Base-by-base conservation (phyloP, 2,329 filamentous ascomycete genomes). In the Cordyceps pruinosa region DNA sequence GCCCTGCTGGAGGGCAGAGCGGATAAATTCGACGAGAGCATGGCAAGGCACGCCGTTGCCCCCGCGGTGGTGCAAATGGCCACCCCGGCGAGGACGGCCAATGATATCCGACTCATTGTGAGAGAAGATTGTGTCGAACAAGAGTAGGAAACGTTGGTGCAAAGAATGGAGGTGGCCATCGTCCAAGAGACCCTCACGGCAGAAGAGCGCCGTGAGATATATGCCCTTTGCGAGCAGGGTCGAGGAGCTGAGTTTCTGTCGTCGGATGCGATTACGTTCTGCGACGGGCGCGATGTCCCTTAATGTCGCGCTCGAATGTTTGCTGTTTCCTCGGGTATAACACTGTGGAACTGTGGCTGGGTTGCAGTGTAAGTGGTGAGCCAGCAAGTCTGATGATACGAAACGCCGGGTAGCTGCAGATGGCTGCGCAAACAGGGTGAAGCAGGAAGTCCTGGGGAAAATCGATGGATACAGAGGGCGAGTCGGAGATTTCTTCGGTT, bases 351-450 rank as follows among this genome's bases (percentile, higher is more conserved):
- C 42, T 49, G 37, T 7, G 7, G 34, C 35, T 48, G 54, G 26
- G 48, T 49, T 23, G 26, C 42, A 9, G 41, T 58, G 25, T 58
- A 58, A 58, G 56, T 58, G 54, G 45, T 42, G 34, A 58, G 30
- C 5, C 32, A 42, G 28, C 41, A 39, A 12, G 32, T 37, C 49
- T 44, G 35, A 23, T 17, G n/a, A 55, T 56, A 50, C 19, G 15
- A 56, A 26, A n/a, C 15, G 9, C 21, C 39, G 54, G 54, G 30
- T 30, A 23, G 28, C 37, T 50, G 54, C 54, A 44, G 6, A 45
- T n/a, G 30, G 39, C 21, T 42, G 39, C 46, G 25, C 46, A 57
- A 50, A 50, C 37, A 23, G 50, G 13, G 30, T 15, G 17, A 37
- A n/a, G 35, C 35, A 37, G 15, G 8, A 15, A 28, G 23, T 21